A percentile compares a stretch with the other conserved stretches of the same genome.
phyloP scores from a whole-genome alignment of 2,329 filamentous ascomycete species.

The Ceratocystis ficicola region DNA sequence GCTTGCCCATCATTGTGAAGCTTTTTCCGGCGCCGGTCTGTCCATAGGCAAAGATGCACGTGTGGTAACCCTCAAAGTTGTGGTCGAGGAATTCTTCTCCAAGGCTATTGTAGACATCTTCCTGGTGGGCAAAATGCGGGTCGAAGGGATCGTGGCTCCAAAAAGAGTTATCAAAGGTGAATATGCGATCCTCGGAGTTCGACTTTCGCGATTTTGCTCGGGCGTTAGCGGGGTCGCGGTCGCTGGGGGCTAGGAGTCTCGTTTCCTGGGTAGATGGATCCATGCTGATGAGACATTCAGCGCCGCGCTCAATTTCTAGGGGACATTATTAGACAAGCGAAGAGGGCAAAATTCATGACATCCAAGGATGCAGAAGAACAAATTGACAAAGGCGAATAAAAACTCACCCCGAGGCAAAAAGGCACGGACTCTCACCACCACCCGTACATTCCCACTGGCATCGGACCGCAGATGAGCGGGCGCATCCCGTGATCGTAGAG shows the following conservation, averaged over 20 bases:
- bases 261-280: conserved; percentile 77
- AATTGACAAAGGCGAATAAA: not conserved
- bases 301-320: conserved; percentile 66
- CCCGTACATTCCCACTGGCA: conserved; percentile 63
- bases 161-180: conserved; percentile 96
- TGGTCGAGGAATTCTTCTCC: conserved; percentile 97
- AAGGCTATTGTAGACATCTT: conserved; percentile 84
- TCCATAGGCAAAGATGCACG: conserved; percentile 96
- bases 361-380: not conserved
- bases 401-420: conserved; percentile 63
- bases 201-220: conserved; percentile 53
- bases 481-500: conserved; percentile 60
- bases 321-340: conserved; percentile 3
- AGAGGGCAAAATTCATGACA: not conserved
- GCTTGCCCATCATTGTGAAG: conserved; percentile 93
- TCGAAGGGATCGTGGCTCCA: conserved; percentile 81
- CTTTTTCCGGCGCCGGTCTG: conserved; percentile 97
- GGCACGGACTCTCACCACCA: conserved; percentile 68
- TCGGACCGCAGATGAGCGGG: conserved; percentile 46
- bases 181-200: conserved; percentile 72
- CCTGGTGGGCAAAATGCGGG: conserved; percentile 79
- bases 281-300: conserved; percentile 84
- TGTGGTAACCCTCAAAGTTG: conserved; percentile 98
- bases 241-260: conserved; percentile 58
- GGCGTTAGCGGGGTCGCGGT: conserved; percentile 40